Base-by-base conservation (phyloP, 768 basidiomycete species). In the Leccinellum rugosiceps region DNA sequence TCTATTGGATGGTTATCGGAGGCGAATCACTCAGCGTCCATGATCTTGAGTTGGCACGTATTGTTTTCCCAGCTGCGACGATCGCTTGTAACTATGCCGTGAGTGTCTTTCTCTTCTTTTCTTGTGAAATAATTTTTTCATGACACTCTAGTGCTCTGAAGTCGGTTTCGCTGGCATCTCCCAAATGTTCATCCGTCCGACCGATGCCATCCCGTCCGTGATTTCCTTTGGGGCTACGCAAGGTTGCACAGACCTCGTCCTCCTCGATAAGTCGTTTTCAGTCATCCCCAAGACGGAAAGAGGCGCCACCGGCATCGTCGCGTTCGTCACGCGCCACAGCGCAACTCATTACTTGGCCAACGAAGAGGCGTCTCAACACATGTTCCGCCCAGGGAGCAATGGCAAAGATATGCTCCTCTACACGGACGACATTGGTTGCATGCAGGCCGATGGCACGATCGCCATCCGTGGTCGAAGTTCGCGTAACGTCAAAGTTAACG, bases 1-100 rank as follows among this genome's bases (percentile, higher is more conserved):
- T 70, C 21, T 70, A 71, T 54, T 71, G 70, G 69, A 71, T 71
- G 69, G 65, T 71, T 23, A 71, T 70, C n/a, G 64, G 70, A 13
- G 70, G 70, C 3, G 68, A 70, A 61, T 69, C 65, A 8, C 61
- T 69, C 46, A 65, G 62, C 19, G 32, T 59, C 38, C 58, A 57
- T 26, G 69, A 70, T 51, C 58, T 70, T 45, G 65, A 71, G 32
- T 53, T 70, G 38, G 70, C 70, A 7, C 62, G 65, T 13, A 25
- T 30, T 3, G 23, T 58, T 32, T 71, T 70, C 61, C 69, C 69
- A 0, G 55, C 31, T 8, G 62, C 68, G 17, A 71, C 68, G 5
- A 63, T 70, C 30, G 68, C 69, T 6, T 70, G 69, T 61, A 71
- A 71, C 50, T 70, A 71, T 14, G 69, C 70, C 15, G 68, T 69